These are phyloP conservation scores for Periglandula ipomoeae DNA, from an alignment of 2,329 filamentous ascomycete genomes.

Conservation along the genomic window DNA sequence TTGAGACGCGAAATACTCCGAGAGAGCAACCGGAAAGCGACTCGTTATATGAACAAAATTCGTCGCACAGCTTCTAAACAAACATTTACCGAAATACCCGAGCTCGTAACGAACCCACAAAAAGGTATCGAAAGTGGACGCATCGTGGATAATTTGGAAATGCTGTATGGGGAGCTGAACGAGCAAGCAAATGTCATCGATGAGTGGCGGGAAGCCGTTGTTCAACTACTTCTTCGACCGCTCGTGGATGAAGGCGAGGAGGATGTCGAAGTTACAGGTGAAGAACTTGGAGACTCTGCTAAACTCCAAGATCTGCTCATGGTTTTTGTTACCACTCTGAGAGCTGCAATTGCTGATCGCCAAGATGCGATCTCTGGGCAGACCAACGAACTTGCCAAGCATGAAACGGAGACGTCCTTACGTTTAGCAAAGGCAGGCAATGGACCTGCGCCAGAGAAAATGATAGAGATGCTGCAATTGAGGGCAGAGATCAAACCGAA, in stretches of 20 bases:
- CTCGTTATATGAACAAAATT: conserved; percentile 52
- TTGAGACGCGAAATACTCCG: conserved; percentile 72
- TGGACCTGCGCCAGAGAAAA: conserved; percentile 61
- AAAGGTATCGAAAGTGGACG: conserved; percentile 65
- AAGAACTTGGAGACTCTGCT: conserved; percentile 83
- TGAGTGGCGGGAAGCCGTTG: conserved; percentile 64
- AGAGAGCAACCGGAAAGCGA: conserved; percentile 31
- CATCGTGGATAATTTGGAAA: conserved; percentile 56
- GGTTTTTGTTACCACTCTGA: conserved; percentile 72
- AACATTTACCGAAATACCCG: conserved; percentile 53
- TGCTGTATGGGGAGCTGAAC: conserved; percentile 58
- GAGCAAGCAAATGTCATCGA: conserved; percentile 62
- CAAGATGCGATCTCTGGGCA: conserved; percentile 68
- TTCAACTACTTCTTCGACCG: conserved; percentile 61
- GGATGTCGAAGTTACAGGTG: conserved; percentile 64
- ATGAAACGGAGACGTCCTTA: conserved; percentile 59
- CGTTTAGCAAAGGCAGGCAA: conserved; percentile 50
- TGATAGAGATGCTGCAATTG: conserved; percentile 40
- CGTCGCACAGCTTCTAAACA: conserved; percentile 40
- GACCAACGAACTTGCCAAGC: conserved; percentile 61
- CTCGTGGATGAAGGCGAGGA: conserved; percentile 72
- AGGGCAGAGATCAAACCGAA: conserved; percentile 40
- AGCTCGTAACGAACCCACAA: conserved; percentile 38
- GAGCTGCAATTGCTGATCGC: conserved; percentile 70
- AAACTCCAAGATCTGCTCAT: conserved; percentile 83